A percentile compares a stretch with the other conserved stretches of the same genome.
phyloP scores from a whole-genome alignment of 306 rosid species.

The Mimosa pudica region DNA sequence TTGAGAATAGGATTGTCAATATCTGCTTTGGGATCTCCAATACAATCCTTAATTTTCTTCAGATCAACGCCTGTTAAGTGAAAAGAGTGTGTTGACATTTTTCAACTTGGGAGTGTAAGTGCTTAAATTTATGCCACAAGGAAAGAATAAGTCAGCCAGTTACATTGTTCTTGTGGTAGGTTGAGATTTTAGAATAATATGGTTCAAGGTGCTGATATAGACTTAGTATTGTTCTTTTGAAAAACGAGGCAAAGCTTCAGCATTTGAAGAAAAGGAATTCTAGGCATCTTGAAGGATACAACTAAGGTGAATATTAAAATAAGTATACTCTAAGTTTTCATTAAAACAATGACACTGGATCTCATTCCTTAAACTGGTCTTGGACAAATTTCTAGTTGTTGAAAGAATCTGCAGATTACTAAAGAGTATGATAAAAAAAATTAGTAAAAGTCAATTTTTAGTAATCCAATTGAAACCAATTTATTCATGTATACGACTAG shows the following conservation, averaged over 20 bases:
- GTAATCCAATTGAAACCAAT: not conserved
- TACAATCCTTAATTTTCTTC: constrained; percentile 70
- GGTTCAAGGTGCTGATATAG: not conserved
- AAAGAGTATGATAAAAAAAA: not conserved
- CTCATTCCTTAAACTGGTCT: not conserved
- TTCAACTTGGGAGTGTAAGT: constrained; percentile 15
- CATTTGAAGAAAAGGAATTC: not conserved
- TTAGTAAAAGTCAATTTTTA: not conserved
- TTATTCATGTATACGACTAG: not conserved
- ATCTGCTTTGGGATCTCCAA: constrained; percentile 79
- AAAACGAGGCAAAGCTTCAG: not conserved
- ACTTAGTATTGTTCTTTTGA: not conserved
- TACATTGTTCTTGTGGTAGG: not conserved
- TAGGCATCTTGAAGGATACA: not conserved
- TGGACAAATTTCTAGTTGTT: not conserved
- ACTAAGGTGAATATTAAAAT: not conserved
- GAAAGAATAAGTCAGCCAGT: constrained; percentile 1
- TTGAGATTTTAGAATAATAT: not conserved
- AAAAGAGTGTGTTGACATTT: not conserved
- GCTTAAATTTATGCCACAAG: constrained; percentile 2
- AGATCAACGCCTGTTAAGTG: constrained; percentile 64
- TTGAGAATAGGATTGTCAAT: constrained; percentile 73
- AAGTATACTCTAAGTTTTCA: not conserved
- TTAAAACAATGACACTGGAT: not conserved
- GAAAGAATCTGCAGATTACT: not conserved